A percentile compares a stretch with the other conserved stretches of the same genome.
phyloP scores from a whole-genome alignment of 768 basidiomycete genomes.

The Leccinum fibrillosum region DNA sequence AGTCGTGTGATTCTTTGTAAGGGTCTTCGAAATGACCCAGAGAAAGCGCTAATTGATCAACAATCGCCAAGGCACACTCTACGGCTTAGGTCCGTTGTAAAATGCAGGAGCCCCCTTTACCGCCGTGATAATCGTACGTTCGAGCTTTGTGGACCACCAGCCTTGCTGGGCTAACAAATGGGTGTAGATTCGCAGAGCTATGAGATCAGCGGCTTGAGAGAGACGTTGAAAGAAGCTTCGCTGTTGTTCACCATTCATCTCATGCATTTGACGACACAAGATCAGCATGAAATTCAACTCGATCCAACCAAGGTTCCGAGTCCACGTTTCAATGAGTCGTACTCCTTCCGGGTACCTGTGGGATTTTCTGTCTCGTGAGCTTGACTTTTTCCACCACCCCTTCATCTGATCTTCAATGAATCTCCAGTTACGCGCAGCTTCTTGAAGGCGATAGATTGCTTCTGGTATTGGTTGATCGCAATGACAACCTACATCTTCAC shows the following conservation, averaged over 20 bases:
- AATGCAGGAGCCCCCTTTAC: not conserved
- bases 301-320: slow-evolving; percentile 17
- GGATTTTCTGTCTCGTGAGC: slow-evolving; percentile 26
- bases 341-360: slow-evolving; percentile 22
- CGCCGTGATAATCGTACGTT: not conserved
- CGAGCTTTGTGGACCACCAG: no score
- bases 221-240: slow-evolving; percentile 17
- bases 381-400: not conserved
- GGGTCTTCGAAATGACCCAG: not conserved
- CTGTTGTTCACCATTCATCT: slow-evolving; percentile 25
- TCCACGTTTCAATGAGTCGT: slow-evolving; percentile 26
- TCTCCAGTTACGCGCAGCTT: slow-evolving; percentile 37
- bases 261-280: slow-evolving; percentile 30
- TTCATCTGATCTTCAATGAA: not conserved
- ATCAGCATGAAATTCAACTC: slow-evolving; percentile 29
- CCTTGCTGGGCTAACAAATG: not conserved
- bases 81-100: slow-evolving; percentile 6
- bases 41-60: not conserved
- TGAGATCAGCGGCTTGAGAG: slow-evolving; percentile 17
- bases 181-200: slow-evolving; percentile 14
- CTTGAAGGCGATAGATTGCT: slow-evolving; percentile 39
- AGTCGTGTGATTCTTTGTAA: slow-evolving; percentile 17
- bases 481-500: slow-evolving; percentile 34
- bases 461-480: slow-evolving; percentile 36
- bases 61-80: slow-evolving; percentile 13